phyloP scores from a whole-genome alignment of 78 protist genomes.

The Dictyostelium capitatum region DNA sequence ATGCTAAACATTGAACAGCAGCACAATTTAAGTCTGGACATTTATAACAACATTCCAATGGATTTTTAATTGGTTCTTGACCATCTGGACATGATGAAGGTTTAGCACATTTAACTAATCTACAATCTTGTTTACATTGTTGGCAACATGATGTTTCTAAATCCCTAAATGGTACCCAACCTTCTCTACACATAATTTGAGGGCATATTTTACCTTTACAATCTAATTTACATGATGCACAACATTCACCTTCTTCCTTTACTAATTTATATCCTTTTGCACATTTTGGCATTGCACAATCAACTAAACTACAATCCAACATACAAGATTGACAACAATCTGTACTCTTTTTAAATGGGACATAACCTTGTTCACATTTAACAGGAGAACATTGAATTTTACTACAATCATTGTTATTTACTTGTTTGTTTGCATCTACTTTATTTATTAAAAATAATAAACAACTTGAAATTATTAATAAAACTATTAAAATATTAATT shows the following conservation, averaged over 20 bases:
- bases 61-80: neutral
- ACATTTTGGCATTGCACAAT: constrained; percentile 9
- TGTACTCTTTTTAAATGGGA: neutral
- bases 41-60: neutral
- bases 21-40: neutral
- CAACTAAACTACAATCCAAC: neutral
- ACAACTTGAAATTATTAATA: too few species aligned
- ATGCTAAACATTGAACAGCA: neutral
- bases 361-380: too few species aligned
- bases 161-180: neutral
- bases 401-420: too few species aligned
- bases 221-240: neutral
- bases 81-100: neutral
- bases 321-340: neutral
- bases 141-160: neutral
- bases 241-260: neutral
- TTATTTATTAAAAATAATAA: too few species aligned
- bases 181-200: neutral
- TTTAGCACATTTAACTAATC: neutral
- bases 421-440: too few species aligned
- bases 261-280: neutral
- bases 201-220: neutral
- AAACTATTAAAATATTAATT: too few species aligned
- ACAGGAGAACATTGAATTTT: too few species aligned
- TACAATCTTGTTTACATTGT: constrained; percentile 13